These are phyloP conservation scores for Trypanosoma platydactyli DNA, from an alignment of 208 protist genomes.

Conservation along the genomic window DNA sequence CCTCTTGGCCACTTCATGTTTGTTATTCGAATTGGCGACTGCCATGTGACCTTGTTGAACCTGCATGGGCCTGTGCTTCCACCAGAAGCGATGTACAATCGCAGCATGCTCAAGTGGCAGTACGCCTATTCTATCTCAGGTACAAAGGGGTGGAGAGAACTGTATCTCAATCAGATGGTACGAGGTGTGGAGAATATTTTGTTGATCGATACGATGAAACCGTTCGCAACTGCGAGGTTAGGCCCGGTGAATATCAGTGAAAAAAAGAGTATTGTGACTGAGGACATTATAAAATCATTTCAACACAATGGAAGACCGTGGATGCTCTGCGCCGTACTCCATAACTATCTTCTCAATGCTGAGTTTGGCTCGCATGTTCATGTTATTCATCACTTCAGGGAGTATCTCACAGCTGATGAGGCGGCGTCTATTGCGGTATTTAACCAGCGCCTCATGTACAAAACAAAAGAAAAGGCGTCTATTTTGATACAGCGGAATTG, in stretches of 20 bases:
- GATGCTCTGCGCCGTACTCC: slow-evolving; percentile 68
- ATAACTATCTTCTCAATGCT: slow-evolving; percentile 78
- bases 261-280: slow-evolving; percentile 41
- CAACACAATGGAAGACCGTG: slow-evolving; percentile 72
- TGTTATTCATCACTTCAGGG: slow-evolving; percentile 67
- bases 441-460: slow-evolving; percentile 60
- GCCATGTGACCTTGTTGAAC: slow-evolving; percentile 75
- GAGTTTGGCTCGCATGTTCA: slow-evolving; percentile 78
- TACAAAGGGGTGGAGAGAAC: slow-evolving; percentile 55
- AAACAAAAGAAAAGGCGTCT: slow-evolving; percentile 59
- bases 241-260: slow-evolving; percentile 60
- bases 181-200: slow-evolving; percentile 77
- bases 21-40: slow-evolving; percentile 85
- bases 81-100: slow-evolving; percentile 69
- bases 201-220: slow-evolving; percentile 64
- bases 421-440: slow-evolving; percentile 75
- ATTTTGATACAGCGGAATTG: slow-evolving; percentile 85
- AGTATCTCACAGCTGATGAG: slow-evolving; percentile 57
- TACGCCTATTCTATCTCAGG: slow-evolving; percentile 81
- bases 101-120: slow-evolving; percentile 86
- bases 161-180: slow-evolving; percentile 82
- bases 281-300: slow-evolving; percentile 66
- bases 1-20: slow-evolving; percentile 85
- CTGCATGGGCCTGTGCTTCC: slow-evolving; percentile 71
- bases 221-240: slow-evolving; percentile 63